Percentiles rank a stretch among this genome's conserved stretches.
phyloP scores from a whole-genome alignment of 208 protist species.

The Leishmania martiniquensis region DNA sequence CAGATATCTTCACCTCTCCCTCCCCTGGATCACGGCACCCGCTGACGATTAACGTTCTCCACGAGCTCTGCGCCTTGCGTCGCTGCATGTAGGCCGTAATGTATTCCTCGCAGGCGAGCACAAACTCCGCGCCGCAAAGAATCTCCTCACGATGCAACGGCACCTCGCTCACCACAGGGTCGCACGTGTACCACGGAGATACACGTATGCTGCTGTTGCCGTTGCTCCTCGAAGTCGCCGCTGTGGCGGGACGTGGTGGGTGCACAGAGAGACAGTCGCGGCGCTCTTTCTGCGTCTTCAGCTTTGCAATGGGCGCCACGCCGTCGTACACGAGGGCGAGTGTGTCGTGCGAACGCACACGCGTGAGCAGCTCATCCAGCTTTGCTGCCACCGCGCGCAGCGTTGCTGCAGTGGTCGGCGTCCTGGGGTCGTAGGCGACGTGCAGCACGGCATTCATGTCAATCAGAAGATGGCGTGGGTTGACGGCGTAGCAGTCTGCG shows the following conservation, averaged over 20 bases:
- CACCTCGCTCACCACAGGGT: slow-evolving; percentile 43
- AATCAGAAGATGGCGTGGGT: slow-evolving; percentile 67
- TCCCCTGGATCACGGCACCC: slow-evolving; percentile 67
- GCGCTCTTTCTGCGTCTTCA: slow-evolving; percentile 68
- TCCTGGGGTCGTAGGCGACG: slow-evolving; percentile 30
- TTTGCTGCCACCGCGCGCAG: slow-evolving; percentile 37
- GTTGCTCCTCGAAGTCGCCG: neutral
- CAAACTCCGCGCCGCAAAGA: slow-evolving; percentile 68
- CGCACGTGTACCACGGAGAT: slow-evolving; percentile 46
- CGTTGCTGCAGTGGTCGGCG: slow-evolving; percentile 39
- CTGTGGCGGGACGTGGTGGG: slow-evolving; percentile 12
- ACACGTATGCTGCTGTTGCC: slow-evolving; percentile 1
- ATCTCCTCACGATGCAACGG: slow-evolving; percentile 67
- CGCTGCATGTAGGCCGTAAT: slow-evolving; percentile 20
- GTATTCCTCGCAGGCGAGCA: slow-evolving; percentile 69
- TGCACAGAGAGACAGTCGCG: slow-evolving; percentile 29
- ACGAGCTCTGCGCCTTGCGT: slow-evolving; percentile 17
- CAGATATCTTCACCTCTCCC: slow-evolving; percentile 87
- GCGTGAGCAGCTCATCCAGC: slow-evolving; percentile 44
- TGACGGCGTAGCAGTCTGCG: slow-evolving; percentile 31
- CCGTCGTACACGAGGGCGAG: slow-evolving; percentile 83
- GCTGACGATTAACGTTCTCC: slow-evolving; percentile 34
- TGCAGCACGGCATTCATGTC: slow-evolving; percentile 91
- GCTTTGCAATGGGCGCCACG: slow-evolving; percentile 71
- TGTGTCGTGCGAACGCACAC: slow-evolving; percentile 41